A percentile compares a stretch with the other conserved stretches of the same genome.
Conservation (phyloP, 768 basidiomycete species). For the Tricholoma flavovirens region DNA sequence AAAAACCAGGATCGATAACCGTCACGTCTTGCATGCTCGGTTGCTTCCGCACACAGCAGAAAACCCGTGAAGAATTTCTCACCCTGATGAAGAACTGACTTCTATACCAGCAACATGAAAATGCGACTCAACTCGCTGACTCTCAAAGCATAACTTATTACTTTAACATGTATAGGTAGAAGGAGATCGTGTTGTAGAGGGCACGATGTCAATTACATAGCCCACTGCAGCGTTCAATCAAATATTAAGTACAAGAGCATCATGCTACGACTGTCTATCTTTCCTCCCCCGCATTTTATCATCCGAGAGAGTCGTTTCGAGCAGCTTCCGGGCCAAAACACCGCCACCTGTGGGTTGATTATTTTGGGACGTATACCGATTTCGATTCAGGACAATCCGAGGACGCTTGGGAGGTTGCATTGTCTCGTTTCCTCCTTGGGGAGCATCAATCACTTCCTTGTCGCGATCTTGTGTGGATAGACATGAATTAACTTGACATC, state of each 20-base stretch:
- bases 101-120: conserved; percentile 8
- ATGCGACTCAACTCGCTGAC: conserved; percentile 22
- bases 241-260: conserved; percentile 13
- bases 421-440: conserved; percentile 30
- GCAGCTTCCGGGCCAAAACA: conserved; percentile 49
- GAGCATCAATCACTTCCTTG: conserved; percentile 40
- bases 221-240: conserved; percentile 3
- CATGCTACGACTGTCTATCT: conserved; percentile 29
- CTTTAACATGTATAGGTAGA: conserved; percentile 14
- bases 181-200: not conserved
- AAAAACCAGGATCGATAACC: conserved; percentile 94
- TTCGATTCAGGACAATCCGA: conserved; percentile 42
- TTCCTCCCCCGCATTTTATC: conserved; percentile 57
- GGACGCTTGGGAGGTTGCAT: conserved; percentile 52
- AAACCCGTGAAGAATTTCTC: conserved; percentile 96
- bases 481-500: not conserved
- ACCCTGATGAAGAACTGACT: conserved; percentile 62
- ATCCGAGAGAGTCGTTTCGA: conserved; percentile 54
- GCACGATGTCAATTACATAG: conserved; percentile 1
- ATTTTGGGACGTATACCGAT: conserved; percentile 37
- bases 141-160: conserved; percentile 19
- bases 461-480: conserved; percentile 49
- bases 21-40: conserved; percentile 98
- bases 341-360: conserved; percentile 15
- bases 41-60: conserved; percentile 97